Conservation (phyloP, 108 stramenopile species). For the Cyclotella kingstonii region DNA sequence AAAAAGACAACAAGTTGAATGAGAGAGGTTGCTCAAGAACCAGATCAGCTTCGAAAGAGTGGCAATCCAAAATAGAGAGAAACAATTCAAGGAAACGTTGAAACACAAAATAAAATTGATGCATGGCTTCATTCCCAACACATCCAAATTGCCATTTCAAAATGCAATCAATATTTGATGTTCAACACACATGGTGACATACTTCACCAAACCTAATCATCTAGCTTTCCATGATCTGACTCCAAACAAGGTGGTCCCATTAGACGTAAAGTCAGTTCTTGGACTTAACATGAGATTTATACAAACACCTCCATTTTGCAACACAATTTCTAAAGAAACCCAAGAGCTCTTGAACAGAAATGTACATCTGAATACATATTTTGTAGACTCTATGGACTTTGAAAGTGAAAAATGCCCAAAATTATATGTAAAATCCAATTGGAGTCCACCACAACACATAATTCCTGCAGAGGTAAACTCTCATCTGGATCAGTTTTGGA, state of each 20-base stretch:
- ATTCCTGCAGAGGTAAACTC: too few relatives aligned
- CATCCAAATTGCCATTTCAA: background rate
- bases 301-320: conserved; percentile 1
- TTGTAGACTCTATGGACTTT: too few relatives aligned
- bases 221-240: conserved; percentile 31
- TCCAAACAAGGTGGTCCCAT: background rate
- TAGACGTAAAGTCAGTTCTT: background rate
- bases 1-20: too few relatives aligned
- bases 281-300: conserved; percentile 27
- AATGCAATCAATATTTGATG: conserved; percentile 9
- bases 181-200: background rate
- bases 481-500: too few relatives aligned
- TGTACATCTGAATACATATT: too few relatives aligned
- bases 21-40: background rate
- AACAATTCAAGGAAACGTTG: background rate
- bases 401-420: too few relatives aligned
- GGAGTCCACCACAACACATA: too few relatives aligned
- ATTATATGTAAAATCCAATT: too few relatives aligned
- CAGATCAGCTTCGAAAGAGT: conserved; percentile 7
- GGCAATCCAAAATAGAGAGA: background rate
- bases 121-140: conserved; percentile 16
- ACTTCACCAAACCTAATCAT: conserved; percentile 2
- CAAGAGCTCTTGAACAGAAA: conserved; percentile 11
- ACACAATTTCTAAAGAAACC: background rate
- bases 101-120: background rate